Percentiles rank a stretch among this genome's conserved stretches.
Conservation (phyloP, 2,329 filamentous ascomycete genomes). For the Cercospora beticola region DNA sequence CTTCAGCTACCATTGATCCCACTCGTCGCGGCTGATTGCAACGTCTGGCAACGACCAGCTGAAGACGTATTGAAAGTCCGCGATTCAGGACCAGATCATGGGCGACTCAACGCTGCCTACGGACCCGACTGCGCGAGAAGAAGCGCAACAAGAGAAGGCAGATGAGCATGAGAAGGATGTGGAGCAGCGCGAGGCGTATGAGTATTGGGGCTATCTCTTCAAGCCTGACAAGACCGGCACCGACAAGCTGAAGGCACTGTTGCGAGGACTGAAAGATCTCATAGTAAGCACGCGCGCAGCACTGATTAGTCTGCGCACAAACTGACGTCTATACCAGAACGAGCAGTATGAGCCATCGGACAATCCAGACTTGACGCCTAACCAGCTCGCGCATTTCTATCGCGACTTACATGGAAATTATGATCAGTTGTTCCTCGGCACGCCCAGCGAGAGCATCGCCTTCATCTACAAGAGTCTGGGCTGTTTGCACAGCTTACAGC, state of each 20-base stretch:
- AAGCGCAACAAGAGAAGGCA: slow-evolving; percentile 14
- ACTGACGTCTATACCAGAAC: slow-evolving; percentile 37
- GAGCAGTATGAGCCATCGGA: slow-evolving; percentile 45
- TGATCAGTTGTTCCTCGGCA: slow-evolving; percentile 70
- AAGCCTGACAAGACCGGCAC: slow-evolving; percentile 54
- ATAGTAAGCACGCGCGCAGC: slow-evolving; percentile 40
- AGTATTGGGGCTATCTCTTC: slow-evolving; percentile 55
- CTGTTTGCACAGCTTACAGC: slow-evolving; percentile 80
- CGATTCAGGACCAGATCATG: not conserved
- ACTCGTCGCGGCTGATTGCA: not conserved
- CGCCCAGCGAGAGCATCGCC: slow-evolving; percentile 71
- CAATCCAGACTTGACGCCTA: slow-evolving; percentile 49
- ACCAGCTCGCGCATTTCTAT: slow-evolving; percentile 53
- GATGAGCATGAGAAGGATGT: slow-evolving; percentile 32
- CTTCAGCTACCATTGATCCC: not conserved
- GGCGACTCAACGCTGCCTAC: slow-evolving; percentile 1
- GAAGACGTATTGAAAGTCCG: not conserved
- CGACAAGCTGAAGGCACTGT: slow-evolving; percentile 46
- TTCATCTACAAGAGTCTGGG: slow-evolving; percentile 91
- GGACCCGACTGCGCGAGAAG: slow-evolving; percentile 9
- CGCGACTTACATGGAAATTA: slow-evolving; percentile 48
- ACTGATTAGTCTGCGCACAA: not conserved
- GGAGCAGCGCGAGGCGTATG: slow-evolving; percentile 44
- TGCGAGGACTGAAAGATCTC: slow-evolving; percentile 48
- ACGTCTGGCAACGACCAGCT: not conserved